Percentiles rank a stretch among this genome's conserved stretches.
phyloP scores from a whole-genome alignment of 495 filamentous ascomycete genomes.

The Patellaria atrata region DNA sequence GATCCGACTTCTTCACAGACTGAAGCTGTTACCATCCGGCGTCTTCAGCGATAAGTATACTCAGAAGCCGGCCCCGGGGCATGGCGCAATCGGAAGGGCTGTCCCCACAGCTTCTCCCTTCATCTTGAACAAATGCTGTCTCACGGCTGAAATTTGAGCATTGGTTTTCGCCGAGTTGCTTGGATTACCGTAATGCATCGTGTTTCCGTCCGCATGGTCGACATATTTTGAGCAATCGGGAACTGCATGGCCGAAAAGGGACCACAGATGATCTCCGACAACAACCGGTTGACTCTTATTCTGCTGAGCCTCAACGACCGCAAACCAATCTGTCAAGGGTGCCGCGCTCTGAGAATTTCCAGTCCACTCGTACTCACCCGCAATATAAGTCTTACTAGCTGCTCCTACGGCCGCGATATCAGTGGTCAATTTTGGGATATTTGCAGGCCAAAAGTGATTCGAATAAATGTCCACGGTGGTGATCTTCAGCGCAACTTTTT shows the following conservation, averaged over 20 bases:
- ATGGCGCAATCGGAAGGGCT: slow-evolving; percentile 12
- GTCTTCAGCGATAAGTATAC: too few species aligned
- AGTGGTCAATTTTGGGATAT: slow-evolving; percentile 28
- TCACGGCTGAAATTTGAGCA: slow-evolving; percentile 30
- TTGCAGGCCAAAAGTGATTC: slow-evolving; percentile 39
- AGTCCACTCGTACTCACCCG: slow-evolving; percentile 41
- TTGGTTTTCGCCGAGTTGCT: slow-evolving; percentile 29
- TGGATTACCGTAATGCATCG: slow-evolving; percentile 34
- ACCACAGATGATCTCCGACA: slow-evolving; percentile 22
- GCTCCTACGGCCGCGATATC: slow-evolving; percentile 31
- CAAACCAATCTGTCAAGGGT: slow-evolving; percentile 30
- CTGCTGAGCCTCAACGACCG: slow-evolving; percentile 30
- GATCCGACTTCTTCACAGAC: too few species aligned
- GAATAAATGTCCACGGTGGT: slow-evolving; percentile 37
- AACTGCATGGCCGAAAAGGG: slow-evolving; percentile 37
- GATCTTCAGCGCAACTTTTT: slow-evolving; percentile 34
- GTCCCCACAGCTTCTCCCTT: slow-evolving; percentile 10
- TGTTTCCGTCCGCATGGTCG: slow-evolving; percentile 29
- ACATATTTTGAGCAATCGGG: slow-evolving; percentile 34
- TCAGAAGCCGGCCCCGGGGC: too few species aligned
- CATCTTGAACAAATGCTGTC: slow-evolving; percentile 35
- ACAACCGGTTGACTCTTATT: slow-evolving; percentile 18
- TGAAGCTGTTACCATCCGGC: too few species aligned
- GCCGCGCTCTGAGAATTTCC: slow-evolving; percentile 22
- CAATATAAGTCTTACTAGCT: slow-evolving; percentile 33